phyloP scores from a whole-genome alignment of 2,329 filamentous ascomycete species.

The Ceratocystiopsis sp. region DNA sequence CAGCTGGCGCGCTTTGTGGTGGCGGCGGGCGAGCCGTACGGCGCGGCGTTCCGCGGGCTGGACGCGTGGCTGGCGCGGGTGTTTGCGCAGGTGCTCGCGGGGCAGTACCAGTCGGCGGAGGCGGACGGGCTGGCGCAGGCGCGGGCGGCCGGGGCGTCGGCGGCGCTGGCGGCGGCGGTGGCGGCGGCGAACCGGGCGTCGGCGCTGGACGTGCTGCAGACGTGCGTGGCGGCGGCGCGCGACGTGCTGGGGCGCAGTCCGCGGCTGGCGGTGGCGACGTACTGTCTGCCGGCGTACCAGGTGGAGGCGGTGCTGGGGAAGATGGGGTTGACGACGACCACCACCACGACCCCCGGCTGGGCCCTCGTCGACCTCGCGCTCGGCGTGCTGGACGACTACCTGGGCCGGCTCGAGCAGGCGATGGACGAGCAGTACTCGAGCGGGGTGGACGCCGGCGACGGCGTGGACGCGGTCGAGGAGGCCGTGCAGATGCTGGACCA shows the following conservation, averaged over 20 bases:
- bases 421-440: slow-evolving; percentile 23
- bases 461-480: slow-evolving; percentile 22
- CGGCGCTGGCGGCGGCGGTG: slow-evolving; percentile 30
- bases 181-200: slow-evolving; percentile 34
- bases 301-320: slow-evolving; percentile 33
- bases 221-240: slow-evolving; percentile 29
- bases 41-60: slow-evolving; percentile 28
- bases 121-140: slow-evolving; percentile 35
- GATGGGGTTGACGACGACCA: slow-evolving; percentile 25
- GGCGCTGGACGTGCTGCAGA: slow-evolving; percentile 33
- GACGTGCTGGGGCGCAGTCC: slow-evolving; percentile 31
- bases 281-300: slow-evolving; percentile 32
- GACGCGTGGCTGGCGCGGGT: slow-evolving; percentile 39
- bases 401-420: slow-evolving; percentile 25
- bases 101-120: slow-evolving; percentile 37
- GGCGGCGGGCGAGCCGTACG: slow-evolving; percentile 22
- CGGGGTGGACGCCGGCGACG: slow-evolving; percentile 12
- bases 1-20: slow-evolving; percentile 44
- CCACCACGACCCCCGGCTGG: slow-evolving; percentile 21
- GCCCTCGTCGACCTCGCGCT: slow-evolving; percentile 26
- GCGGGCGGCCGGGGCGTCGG: slow-evolving; percentile 27
- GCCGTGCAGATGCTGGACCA: slow-evolving; percentile 32
- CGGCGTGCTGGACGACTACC: slow-evolving; percentile 29
- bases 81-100: slow-evolving; percentile 35
- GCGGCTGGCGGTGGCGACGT: slow-evolving; percentile 29